Evolutionary conservation across 805 yeast genomes (phyloP).

Genomic region (Ogataea paradorogensis): DNA sequence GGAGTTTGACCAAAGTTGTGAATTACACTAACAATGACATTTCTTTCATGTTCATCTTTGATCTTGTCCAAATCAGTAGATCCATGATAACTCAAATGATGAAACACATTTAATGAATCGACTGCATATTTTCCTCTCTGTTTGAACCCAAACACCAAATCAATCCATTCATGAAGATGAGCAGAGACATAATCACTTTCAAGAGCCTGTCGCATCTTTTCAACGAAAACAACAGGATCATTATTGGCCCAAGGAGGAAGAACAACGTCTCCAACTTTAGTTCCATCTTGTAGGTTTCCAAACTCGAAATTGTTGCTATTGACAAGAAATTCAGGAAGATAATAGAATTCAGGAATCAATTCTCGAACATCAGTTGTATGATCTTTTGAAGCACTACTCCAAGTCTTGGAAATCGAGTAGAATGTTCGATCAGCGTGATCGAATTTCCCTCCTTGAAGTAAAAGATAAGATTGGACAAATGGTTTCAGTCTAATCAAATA

Average conservation of each 20-base stretch:
- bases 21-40: slow-evolving; percentile 78
- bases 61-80: slow-evolving; percentile 74
- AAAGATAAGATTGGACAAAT: slow-evolving; percentile 71
- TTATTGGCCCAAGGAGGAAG: slow-evolving; percentile 84
- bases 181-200: slow-evolving; percentile 80
- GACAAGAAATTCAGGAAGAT: slow-evolving; percentile 70
- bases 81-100: slow-evolving; percentile 81
- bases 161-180: slow-evolving; percentile 81
- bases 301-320: slow-evolving; percentile 67
- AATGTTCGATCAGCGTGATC: slow-evolving; percentile 87
- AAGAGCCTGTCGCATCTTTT: slow-evolving; percentile 75
- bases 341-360: slow-evolving; percentile 81
- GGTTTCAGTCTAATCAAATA: slow-evolving; percentile 76
- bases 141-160: slow-evolving; percentile 75
- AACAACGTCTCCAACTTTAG: slow-evolving; percentile 54
- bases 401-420: slow-evolving; percentile 69
- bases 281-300: slow-evolving; percentile 65
- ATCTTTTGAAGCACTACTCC: slow-evolving; percentile 77
- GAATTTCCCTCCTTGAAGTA: slow-evolving; percentile 83
- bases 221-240: slow-evolving; percentile 71
- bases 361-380: slow-evolving; percentile 88
- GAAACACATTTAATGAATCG: slow-evolving; percentile 70
- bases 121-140: slow-evolving; percentile 74
- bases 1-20: slow-evolving; percentile 95
- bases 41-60: slow-evolving; percentile 67